Evolutionary conservation across 495 filamentous ascomycete genomes (phyloP), one percentile per base, ranked within the genome.

Genomic region (Aspergillus avenaceus): DNA sequence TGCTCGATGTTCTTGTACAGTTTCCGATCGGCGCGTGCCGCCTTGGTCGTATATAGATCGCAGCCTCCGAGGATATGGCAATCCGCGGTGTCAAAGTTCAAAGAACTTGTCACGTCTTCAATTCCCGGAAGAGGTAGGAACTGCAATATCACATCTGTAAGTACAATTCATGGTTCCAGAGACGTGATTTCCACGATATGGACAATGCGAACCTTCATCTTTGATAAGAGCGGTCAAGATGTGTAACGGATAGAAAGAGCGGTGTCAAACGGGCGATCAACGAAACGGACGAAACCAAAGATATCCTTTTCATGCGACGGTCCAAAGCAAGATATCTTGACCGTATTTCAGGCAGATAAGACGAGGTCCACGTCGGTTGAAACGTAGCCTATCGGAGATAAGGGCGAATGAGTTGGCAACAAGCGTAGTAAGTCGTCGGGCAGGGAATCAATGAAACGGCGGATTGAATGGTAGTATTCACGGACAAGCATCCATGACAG

Each of bases 41-140:
- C 90, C 70, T 97, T 97, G 28, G 91, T 97, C 7, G 90, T 97
- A 75, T 95, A 99, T 16, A 97, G 80, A 66, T 99, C 93, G 74
- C 91, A 96, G 38, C 88, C 85, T 47, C 93, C 93, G 11, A 87
- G 80, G 54, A 97, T 85, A 57, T 91, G 87, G 59, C 87, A 90
- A 63, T 97, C 91, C 12, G 84, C 78, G 2, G 93, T 97, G 59
- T 91, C 85, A 74, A 97, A 97, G 59, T 92, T 96, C 57, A 99
- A 80, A 38, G 92, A 86, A 63, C 83, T 85, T 24, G 89, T 90
- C 50, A 99, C 85, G 55, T 84, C 80, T 68, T 97, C 90, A 64
- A 97, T 86, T 25, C 90, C 84, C 59, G 82, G 86, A 34, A 96
- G 76, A n/a, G 91, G 90, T 50, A 97, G 81, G 69, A 89, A 97